Conservation (phyloP, 352 stramenopile genomes). For the Globisporangium nunn region DNA sequence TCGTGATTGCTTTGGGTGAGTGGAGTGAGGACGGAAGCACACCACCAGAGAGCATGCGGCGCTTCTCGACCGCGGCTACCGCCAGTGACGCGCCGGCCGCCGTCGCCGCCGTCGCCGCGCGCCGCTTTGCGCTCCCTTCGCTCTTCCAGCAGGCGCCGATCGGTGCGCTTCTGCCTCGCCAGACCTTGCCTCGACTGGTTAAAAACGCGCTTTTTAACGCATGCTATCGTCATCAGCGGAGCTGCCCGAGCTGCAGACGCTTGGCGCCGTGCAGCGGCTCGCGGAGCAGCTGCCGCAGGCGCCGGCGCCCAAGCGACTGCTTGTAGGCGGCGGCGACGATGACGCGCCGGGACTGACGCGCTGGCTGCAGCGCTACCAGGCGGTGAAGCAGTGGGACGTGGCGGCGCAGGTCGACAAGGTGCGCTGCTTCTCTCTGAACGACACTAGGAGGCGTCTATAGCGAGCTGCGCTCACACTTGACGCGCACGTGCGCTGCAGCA, state of each 20-base stretch:
- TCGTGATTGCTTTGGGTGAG: background rate
- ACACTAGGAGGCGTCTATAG: background rate
- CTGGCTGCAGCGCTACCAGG: conserved; percentile 13
- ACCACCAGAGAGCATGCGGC: background rate
- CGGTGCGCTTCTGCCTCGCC: conserved; percentile 13
- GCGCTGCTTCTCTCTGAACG: background rate
- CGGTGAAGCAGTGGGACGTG: conserved; percentile 6
- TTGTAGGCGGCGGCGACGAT: background rate
- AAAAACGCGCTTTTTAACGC: background rate
- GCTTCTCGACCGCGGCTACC: background rate
- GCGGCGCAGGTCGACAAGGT: conserved; percentile 29
- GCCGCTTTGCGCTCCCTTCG: conserved; percentile 10
- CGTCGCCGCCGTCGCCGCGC: background rate
- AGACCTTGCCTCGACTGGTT: background rate
- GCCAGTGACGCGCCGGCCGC: background rate
- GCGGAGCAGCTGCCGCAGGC: conserved; percentile 29
- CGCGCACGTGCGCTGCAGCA: conserved; percentile 7
- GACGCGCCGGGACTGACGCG: background rate
- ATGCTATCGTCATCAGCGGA: conserved; percentile 18
- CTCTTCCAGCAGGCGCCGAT: conserved; percentile 32
- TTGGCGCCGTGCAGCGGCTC: conserved; percentile 43
- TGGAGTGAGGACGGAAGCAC: background rate
- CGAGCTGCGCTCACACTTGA: background rate
- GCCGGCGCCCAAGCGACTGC: background rate
- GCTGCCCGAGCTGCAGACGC: conserved; percentile 48